These are phyloP conservation scores for Camellia japonica DNA, from an alignment of 148 eudicot species.

Conservation along the genomic window DNA sequence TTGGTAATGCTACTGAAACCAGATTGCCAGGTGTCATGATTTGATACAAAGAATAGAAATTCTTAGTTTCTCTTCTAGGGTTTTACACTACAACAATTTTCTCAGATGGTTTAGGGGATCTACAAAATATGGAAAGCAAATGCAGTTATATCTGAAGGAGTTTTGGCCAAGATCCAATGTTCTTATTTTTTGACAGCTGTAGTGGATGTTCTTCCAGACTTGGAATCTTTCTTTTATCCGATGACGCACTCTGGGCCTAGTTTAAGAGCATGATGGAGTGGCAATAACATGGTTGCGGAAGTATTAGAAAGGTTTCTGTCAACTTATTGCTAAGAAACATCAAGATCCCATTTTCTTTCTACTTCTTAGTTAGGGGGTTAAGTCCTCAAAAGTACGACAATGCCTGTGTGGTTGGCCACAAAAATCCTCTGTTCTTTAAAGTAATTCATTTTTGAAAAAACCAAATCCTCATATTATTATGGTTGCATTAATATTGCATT, in stretches of 20 bases:
- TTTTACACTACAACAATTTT: neutral
- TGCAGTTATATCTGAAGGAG: neutral
- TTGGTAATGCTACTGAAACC: neutral
- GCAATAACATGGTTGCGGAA: neutral
- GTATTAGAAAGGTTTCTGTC: neutral
- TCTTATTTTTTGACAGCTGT: neutral
- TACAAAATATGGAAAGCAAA: neutral
- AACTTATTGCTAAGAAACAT: neutral
- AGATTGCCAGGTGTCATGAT: neutral
- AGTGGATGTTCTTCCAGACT: neutral
- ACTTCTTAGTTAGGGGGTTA: neutral
- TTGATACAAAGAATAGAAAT: neutral
- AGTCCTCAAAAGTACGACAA: neutral
- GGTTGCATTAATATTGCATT: neutral
- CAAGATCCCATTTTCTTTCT: neutral
- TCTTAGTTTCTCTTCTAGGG: neutral
- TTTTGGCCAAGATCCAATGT: neutral
- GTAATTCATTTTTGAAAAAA: neutral
- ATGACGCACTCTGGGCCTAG: neutral
- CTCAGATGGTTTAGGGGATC: neutral
- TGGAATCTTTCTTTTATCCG: neutral
- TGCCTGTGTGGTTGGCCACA: conserved; percentile 1
- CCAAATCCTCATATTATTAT: neutral
- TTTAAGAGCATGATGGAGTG: neutral
- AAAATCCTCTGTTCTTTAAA: neutral